Evolutionary conservation across 495 filamentous ascomycete genomes (phyloP), one percentile per base, ranked within the genome.

Genomic region (Apodospora peruviana): DNA sequence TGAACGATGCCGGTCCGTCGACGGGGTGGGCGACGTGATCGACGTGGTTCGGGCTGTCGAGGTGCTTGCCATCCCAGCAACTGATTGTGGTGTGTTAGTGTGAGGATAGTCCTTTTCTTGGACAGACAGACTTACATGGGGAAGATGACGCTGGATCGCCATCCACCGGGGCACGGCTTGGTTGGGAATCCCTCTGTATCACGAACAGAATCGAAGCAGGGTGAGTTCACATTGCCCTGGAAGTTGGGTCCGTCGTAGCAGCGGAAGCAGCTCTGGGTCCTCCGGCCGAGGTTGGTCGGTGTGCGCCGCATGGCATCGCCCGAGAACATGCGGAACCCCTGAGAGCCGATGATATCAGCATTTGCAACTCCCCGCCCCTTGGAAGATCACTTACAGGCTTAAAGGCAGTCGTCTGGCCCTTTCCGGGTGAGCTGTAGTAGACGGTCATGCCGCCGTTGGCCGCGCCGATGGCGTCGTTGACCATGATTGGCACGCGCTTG

Each of bases 31-130:
- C 61, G 0, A 77, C 61, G 49, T 77, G 74, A 53, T 64, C 61
- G 40, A 67, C 58, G 63, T 78, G 74, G 61, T 76, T 68, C 5
- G 74, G 70, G 40, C 59, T 65, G 55, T 78, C 74, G 29, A 76
- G 59, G 54, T 76, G 75, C 61, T 70, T 68, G 36, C 74, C 73
- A 36, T 78, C 73, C 74, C 74, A 78, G 70, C 74, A 78, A 29
- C 67, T 32, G 14, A 7, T 7, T 73, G 14, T n/a, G n/a, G n/a
- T n/a, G n/a, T n/a, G n/a, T n/a, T n/a, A n/a, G n/a, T n/a, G n/a
- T n/a, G n/a, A n/a, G n/a, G n/a, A n/a, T n/a, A n/a, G n/a, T n/a
- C n/a, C n/a, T n/a, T n/a, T n/a, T n/a, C n/a, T n/a, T n/a, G n/a
- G n/a, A n/a, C 1, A 2, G 44, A 1, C 3, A 1, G 16, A 51